phyloP scores from a whole-genome alignment of 2,329 filamentous ascomycete genomes.

The Arachnopeziza araneosa region DNA sequence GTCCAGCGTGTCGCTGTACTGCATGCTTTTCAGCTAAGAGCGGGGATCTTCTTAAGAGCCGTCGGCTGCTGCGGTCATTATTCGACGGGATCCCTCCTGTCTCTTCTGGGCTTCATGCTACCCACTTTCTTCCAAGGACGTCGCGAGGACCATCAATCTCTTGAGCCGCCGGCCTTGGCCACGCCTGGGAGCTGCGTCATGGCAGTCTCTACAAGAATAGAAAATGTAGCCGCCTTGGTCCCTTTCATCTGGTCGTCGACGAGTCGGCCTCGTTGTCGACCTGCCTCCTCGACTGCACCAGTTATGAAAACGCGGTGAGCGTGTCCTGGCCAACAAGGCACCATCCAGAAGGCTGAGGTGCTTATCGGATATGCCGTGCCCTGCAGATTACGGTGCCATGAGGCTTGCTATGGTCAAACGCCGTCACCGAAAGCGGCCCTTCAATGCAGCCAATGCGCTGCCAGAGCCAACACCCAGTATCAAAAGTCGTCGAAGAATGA shows the following conservation, averaged over 20 bases:
- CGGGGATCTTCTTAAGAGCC: not conserved
- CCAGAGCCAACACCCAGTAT: not conserved
- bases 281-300: not conserved
- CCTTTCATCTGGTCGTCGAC: not conserved
- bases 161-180: not conserved
- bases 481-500: not conserved
- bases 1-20: not conserved
- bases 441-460: not conserved
- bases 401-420: not conserved
- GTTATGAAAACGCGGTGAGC: slow-evolving; percentile 12
- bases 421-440: not conserved
- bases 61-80: not conserved
- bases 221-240: not conserved
- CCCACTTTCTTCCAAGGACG: not conserved
- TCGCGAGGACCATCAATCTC: not conserved
- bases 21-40: not conserved
- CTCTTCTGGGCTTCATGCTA: not conserved
- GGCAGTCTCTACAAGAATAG: not conserved
- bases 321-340: slow-evolving; percentile 13
- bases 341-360: not conserved
- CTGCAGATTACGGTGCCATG: not conserved
- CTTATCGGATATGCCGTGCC: not conserved
- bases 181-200: not conserved
- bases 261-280: not conserved
- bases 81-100: not conserved